Conservation (phyloP, 2,329 filamentous ascomycete species). For the Sphaerulina musiva region DNA sequence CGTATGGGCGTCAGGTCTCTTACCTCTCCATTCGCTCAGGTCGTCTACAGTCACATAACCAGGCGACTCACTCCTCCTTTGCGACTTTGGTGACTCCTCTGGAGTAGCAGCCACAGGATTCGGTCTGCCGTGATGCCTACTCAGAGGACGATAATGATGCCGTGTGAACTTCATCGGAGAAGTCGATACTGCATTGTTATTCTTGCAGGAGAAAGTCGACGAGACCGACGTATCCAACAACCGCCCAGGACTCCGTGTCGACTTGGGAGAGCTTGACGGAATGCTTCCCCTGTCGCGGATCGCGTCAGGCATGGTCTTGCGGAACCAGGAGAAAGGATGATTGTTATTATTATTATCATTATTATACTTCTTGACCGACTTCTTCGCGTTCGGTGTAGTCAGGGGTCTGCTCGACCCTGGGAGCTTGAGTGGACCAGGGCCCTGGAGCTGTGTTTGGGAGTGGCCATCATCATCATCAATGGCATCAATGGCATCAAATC, state of each 20-base stretch:
- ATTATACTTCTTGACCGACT: too few relatives aligned
- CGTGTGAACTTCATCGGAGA: slow-evolving; percentile 1
- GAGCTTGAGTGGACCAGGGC: too few relatives aligned
- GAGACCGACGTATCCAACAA: background rate
- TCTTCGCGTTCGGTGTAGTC: too few relatives aligned
- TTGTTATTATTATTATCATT: too few relatives aligned
- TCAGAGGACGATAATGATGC: background rate
- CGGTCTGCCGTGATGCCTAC: background rate
- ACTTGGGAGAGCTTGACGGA: too few relatives aligned
- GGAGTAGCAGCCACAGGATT: background rate
- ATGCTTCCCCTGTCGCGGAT: too few relatives aligned
- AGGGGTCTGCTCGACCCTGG: too few relatives aligned
- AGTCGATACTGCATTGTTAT: background rate
- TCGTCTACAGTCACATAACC: background rate
- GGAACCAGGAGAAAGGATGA: too few relatives aligned
- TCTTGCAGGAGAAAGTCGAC: background rate
- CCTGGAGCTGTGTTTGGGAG: too few relatives aligned
- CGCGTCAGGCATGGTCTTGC: too few relatives aligned
- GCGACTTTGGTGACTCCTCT: background rate
- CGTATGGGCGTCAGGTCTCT: background rate
- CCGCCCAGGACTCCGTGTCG: background rate
- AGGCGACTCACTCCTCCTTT: background rate
- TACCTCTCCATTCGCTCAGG: background rate
- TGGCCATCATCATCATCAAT: too few relatives aligned
- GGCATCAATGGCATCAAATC: too few relatives aligned